Evolutionary conservation across 352 stramenopile genomes (phyloP), one percentile per base, ranked within the genome.

Genomic region (Phytophthora cajani): DNA sequence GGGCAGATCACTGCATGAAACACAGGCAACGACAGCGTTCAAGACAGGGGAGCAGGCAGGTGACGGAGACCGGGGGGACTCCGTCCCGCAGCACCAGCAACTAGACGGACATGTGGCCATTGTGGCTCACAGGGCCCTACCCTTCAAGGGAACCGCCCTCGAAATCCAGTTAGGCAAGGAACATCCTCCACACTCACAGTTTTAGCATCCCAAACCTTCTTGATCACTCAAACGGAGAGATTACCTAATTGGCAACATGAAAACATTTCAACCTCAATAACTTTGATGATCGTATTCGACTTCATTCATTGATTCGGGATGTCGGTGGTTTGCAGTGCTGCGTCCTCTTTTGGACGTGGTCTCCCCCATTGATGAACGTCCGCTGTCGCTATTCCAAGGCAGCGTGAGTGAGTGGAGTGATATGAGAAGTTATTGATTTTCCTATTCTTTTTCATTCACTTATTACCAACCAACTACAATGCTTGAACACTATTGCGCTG

Each of bases 321-420:
- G 38, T 62, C 33, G 56, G 33, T 62, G 56, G 56, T 47, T 51
- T 27, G 53, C 14, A 47, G 53, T 33, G 32, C 53, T 47, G 53
- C 11, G 53, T 59, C 57, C 58, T 66, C 50, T 73, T 66, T 64
- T 54, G 71, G 57, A 69, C 50, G 44, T 27, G 44, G 58, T 49
- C 55, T 47, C 53, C 46, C 71, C 64, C 70, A 27, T 76, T 79
- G 72, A 79, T 79, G 72, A 79, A 79, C 72, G 72, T 79, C 72
- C 72, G 67, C 57, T 76, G 72, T 76, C 64, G 67, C 68, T 73
- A 76, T 79, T 79, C 67, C 67, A 79, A 79, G 58, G 72, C 72
- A 79, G 73, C 64, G 73, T 78, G 72, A 80, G 73, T 79, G 72
- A 71, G 59, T 57, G 62, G 73, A 66, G 69, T 70, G 73, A 67